phyloP scores from a whole-genome alignment of 2,329 filamentous ascomycete genomes.

The Trichoderma sp. region DNA sequence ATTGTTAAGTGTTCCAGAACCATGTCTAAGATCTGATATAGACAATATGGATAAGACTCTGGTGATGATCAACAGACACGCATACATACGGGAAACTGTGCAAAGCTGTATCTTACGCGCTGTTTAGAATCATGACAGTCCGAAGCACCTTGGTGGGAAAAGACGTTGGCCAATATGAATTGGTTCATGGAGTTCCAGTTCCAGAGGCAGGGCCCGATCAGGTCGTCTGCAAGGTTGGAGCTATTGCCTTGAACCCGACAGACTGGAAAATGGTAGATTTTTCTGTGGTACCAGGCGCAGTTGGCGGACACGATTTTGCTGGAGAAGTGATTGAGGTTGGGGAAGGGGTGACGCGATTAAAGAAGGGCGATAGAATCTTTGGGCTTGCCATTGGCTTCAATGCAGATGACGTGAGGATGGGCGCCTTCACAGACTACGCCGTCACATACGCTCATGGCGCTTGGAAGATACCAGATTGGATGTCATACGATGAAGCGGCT shows the following conservation, averaged over 20 bases:
- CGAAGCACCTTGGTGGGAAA: neutral
- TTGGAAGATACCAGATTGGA: neutral
- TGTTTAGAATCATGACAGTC: neutral
- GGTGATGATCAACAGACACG: no score
- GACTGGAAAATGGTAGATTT: neutral
- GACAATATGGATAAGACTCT: neutral
- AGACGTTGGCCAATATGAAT: neutral
- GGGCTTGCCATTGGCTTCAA: neutral
- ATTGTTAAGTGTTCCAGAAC: neutral
- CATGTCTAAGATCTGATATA: neutral
- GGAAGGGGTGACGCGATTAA: neutral
- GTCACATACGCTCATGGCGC: neutral
- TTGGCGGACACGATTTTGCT: neutral
- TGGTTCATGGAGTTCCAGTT: neutral
- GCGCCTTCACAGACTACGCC: neutral
- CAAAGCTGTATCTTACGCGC: neutral
- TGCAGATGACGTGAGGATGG: neutral
- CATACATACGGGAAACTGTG: neutral
- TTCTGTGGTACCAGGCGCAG: neutral
- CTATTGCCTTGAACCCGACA: neutral
- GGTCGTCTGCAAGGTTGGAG: neutral
- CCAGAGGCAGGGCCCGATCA: neutral
- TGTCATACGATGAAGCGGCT: neutral
- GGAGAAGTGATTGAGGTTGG: neutral
- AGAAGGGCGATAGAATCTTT: neutral